Conservation (phyloP, 495 filamentous ascomycete genomes). For the Umbilicaria muhlenbergii region DNA sequence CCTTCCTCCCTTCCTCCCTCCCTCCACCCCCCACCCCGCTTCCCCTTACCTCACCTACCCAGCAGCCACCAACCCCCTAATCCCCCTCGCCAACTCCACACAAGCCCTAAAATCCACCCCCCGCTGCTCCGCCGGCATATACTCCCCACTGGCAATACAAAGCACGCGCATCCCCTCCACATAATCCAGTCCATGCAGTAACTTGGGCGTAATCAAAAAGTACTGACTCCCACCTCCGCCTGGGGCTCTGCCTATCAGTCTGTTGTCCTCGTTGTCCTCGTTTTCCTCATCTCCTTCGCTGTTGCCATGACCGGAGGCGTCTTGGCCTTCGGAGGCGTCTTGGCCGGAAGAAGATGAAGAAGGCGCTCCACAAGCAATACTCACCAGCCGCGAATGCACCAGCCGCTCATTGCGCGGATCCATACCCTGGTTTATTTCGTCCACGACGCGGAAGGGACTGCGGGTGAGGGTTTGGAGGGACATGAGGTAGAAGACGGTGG, state of each 20-base stretch:
- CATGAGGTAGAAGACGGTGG: constrained; percentile 99
- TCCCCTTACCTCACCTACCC: neutral
- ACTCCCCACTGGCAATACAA: constrained; percentile 84
- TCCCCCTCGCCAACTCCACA: constrained; percentile 11
- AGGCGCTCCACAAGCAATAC: constrained; percentile 56
- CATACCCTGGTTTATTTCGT: constrained; percentile 99
- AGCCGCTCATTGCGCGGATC: constrained; percentile 95
- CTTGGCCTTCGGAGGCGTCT: no score
- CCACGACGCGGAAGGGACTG: constrained; percentile 96
- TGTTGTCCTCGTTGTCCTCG: constrained; percentile 10
- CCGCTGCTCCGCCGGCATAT: constrained; percentile 47
- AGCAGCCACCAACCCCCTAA: constrained; percentile 1
- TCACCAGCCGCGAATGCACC: constrained; percentile 92
- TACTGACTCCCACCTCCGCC: constrained; percentile 41
- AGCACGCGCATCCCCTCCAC: constrained; percentile 82
- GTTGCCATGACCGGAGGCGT: constrained; percentile 1
- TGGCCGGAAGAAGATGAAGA: constrained; percentile 7
- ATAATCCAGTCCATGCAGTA: constrained; percentile 72
- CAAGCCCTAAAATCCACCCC: constrained; percentile 14
- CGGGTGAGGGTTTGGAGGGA: constrained; percentile 86
- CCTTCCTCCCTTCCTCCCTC: neutral
- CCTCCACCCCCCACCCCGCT: neutral
- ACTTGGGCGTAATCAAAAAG: constrained; percentile 97
- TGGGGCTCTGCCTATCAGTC: neutral
- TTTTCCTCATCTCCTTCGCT: constrained; percentile 4